phyloP scores from a whole-genome alignment of 2,329 filamentous ascomycete species.

The Cryphonectria parasitica region DNA sequence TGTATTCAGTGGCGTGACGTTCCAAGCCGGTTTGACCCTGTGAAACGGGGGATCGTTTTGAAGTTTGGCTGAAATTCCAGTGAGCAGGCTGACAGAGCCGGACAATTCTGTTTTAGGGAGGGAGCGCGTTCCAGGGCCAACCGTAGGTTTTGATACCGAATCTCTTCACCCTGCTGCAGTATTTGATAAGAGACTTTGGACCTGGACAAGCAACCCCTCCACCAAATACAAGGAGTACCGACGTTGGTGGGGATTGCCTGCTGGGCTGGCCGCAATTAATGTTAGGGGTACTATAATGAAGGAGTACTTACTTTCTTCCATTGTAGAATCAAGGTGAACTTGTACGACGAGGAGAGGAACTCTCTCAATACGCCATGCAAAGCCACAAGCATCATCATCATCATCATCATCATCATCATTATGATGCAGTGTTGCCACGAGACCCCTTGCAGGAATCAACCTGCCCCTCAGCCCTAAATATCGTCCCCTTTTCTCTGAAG shows the following conservation, averaged over 20 bases:
- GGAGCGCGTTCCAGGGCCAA: neutral
- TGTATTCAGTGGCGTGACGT: neutral
- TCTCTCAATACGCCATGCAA: neutral
- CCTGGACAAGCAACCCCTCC: neutral
- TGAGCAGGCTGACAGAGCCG: neutral
- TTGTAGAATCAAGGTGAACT: neutral
- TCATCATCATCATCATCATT: too few relatives aligned
- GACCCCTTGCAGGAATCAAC: neutral
- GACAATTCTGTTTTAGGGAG: neutral
- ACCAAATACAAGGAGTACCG: neutral
- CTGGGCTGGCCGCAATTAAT: neutral
- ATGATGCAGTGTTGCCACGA: neutral
- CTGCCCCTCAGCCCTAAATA: neutral
- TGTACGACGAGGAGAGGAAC: too few relatives aligned
- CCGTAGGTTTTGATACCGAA: neutral
- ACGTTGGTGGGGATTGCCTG: neutral
- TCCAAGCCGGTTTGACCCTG: conserved; percentile 3
- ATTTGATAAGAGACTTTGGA: neutral
- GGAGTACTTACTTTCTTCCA: too few relatives aligned
- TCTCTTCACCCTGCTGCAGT: neutral
- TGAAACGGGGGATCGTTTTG: conserved; percentile 26
- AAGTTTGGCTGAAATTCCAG: conserved; percentile 10
- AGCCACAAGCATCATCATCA: neutral
- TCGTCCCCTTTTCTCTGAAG: neutral
- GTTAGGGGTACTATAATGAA: neutral